A percentile compares a stretch with the other conserved stretches of the same genome.
phyloP scores from a whole-genome alignment of 139 green algal genomes.

The Tetraselmis striata region DNA sequence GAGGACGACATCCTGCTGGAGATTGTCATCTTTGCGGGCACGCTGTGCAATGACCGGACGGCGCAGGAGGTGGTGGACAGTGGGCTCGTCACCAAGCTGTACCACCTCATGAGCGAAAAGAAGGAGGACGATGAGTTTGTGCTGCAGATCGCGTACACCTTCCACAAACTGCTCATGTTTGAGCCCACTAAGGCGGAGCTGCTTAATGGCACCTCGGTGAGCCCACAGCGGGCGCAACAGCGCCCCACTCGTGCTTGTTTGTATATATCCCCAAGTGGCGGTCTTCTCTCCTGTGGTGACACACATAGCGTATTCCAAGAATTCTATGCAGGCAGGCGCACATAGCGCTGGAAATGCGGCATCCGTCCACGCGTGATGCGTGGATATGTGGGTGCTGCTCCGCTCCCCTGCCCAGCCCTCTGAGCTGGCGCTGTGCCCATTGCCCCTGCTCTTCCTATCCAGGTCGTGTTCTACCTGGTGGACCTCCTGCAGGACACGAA shows the following conservation, averaged over 20 bases:
- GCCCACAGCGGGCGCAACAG: not conserved
- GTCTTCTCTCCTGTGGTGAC: no score
- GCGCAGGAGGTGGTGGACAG: conserved; percentile 37
- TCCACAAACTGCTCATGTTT: conserved; percentile 56
- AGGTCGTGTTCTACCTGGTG: conserved; percentile 69
- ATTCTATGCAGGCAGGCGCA: no score
- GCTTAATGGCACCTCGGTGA: conserved; percentile 43
- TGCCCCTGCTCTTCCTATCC: no score
- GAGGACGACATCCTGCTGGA: conserved; percentile 71
- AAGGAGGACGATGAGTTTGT: conserved; percentile 82
- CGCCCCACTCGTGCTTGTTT: no score
- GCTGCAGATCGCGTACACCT: conserved; percentile 63
- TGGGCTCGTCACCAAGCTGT: conserved; percentile 8
- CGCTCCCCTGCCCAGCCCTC: no score
- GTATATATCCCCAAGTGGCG: no score
- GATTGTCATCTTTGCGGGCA: conserved; percentile 64
- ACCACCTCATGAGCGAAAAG: conserved; percentile 50
- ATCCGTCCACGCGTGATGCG: no score
- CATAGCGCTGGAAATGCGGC: no score
- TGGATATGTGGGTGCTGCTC: no score
- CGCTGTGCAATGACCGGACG: conserved; percentile 57
- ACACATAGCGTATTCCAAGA: no score
- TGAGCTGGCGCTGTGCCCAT: no score
- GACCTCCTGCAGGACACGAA: conserved; percentile 71
- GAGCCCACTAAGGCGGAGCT: conserved; percentile 41